These are phyloP conservation scores for Amanita thiersii DNA, from an alignment of 768 basidiomycete species.

Conservation along the genomic window DNA sequence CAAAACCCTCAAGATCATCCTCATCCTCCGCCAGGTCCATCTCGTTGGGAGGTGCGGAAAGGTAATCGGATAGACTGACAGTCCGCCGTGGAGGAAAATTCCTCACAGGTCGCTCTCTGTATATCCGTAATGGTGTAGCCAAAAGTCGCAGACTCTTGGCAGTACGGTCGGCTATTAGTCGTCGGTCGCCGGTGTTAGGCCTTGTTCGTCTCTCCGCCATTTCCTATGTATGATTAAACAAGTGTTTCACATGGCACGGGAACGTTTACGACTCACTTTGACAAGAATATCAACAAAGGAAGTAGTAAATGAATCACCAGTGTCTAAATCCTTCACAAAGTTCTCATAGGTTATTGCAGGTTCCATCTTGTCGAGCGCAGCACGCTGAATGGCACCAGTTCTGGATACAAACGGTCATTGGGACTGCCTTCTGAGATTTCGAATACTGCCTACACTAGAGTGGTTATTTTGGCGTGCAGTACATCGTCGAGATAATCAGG, in stretches of 20 bases:
- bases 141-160: constrained; percentile 53
- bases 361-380: constrained; percentile 56
- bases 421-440: constrained; percentile 3
- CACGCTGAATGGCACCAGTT: constrained; percentile 64
- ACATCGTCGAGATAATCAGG: constrained; percentile 67
- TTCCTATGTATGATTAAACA: constrained; percentile 39
- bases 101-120: constrained; percentile 32
- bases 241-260: constrained; percentile 4
- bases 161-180: constrained; percentile 61
- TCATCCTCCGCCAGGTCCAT: constrained; percentile 61
- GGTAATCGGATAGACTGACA: constrained; percentile 41
- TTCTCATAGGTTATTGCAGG: constrained; percentile 63
- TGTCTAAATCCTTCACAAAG: constrained; percentile 71
- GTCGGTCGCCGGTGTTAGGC: constrained; percentile 41
- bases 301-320: constrained; percentile 75
- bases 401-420: constrained; percentile 23
- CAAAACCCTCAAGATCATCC: constrained; percentile 45
- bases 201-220: constrained; percentile 65
- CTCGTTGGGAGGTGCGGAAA: constrained; percentile 44
- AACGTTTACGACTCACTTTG: constrained; percentile 41
- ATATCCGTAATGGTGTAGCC: constrained; percentile 43
- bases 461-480: constrained; percentile 66
- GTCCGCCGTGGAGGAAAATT: constrained; percentile 28
- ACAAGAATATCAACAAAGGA: constrained; percentile 70
- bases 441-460: constrained; percentile 53